phyloP scores from a whole-genome alignment of 2,329 filamentous ascomycete genomes.

The Diplodia scrobiculata region DNA sequence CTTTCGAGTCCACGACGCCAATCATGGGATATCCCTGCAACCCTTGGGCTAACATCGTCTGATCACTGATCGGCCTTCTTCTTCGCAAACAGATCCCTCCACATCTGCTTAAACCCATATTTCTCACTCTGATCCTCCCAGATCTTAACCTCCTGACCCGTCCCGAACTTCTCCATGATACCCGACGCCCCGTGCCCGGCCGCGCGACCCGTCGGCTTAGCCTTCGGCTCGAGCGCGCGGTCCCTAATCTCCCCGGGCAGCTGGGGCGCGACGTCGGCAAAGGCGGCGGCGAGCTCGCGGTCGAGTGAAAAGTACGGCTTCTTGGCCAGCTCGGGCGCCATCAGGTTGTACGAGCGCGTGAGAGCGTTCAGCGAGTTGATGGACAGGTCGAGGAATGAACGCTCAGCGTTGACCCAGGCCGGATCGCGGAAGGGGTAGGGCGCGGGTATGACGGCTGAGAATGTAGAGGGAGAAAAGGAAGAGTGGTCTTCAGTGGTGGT shows the following conservation, averaged over 20 bases:
- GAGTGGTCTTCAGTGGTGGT: constrained; percentile 26
- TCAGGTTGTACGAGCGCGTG: constrained; percentile 87
- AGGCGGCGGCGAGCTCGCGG: constrained; percentile 79
- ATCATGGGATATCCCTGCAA: not conserved
- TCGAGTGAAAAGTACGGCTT: constrained; percentile 87
- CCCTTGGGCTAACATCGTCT: not conserved
- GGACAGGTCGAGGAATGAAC: constrained; percentile 72
- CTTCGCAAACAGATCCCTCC: constrained; percentile 71
- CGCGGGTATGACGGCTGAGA: constrained; percentile 40
- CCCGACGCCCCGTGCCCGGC: constrained; percentile 51
- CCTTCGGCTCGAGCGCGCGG: constrained; percentile 58
- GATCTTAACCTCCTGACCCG: constrained; percentile 58
- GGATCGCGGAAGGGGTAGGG: constrained; percentile 72
- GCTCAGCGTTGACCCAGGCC: constrained; percentile 72
- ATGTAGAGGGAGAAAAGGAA: constrained; percentile 25
- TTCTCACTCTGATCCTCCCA: constrained; percentile 73
- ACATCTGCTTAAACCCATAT: constrained; percentile 88
- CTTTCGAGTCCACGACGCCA: too few relatives aligned
- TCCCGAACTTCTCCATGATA: constrained; percentile 64
- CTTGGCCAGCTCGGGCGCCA: constrained; percentile 88
- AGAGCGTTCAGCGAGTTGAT: constrained; percentile 77
- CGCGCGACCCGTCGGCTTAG: constrained; percentile 34
- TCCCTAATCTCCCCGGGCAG: constrained; percentile 72
- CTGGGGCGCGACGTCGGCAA: constrained; percentile 78
- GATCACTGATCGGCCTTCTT: not conserved